These are phyloP conservation scores for Xenoacremonium recifei DNA, from an alignment of 2,329 filamentous ascomycete genomes.

Conservation along the genomic window DNA sequence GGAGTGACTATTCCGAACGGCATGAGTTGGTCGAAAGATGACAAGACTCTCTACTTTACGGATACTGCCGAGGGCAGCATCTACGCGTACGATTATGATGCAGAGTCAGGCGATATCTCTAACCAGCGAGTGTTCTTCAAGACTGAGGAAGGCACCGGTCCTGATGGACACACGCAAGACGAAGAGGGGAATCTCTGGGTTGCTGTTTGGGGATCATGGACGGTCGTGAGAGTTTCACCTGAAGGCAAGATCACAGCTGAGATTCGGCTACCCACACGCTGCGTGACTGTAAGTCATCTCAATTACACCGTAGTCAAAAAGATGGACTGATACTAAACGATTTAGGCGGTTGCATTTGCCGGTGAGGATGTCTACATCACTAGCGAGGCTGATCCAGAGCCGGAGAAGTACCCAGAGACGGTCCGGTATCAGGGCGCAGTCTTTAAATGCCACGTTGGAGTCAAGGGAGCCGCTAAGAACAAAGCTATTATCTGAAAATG, in stretches of 20 bases:
- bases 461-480: slow-evolving; percentile 1
- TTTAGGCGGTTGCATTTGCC: slow-evolving; percentile 13
- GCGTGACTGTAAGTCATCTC: slow-evolving; percentile 14
- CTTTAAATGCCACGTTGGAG: slow-evolving; percentile 16
- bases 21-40: slow-evolving; percentile 17
- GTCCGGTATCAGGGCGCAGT: slow-evolving; percentile 10
- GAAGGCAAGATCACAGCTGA: slow-evolving; percentile 14
- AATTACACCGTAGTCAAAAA: too few species aligned
- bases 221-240: slow-evolving; percentile 12
- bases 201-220: slow-evolving; percentile 15
- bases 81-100: slow-evolving; percentile 7
- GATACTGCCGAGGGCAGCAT: slow-evolving; percentile 10
- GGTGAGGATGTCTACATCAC: slow-evolving; percentile 16
- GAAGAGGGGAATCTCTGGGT: slow-evolving; percentile 16
- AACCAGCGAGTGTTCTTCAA: slow-evolving; percentile 11
- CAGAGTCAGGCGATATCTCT: slow-evolving; percentile 2
- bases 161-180: slow-evolving; percentile 15
- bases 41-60: slow-evolving; percentile 12
- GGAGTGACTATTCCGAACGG: slow-evolving; percentile 13
- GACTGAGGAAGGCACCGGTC: slow-evolving; percentile 12
- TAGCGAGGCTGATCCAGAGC: slow-evolving; percentile 13
- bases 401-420: slow-evolving; percentile 16
- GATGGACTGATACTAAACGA: too few species aligned
- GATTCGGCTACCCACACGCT: slow-evolving; percentile 13
- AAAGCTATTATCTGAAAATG: not conserved